Evolutionary conservation across 2,329 filamentous ascomycete species (phyloP), one percentile per base, ranked within the genome.

Genomic region (Rosellinia necatrix): DNA sequence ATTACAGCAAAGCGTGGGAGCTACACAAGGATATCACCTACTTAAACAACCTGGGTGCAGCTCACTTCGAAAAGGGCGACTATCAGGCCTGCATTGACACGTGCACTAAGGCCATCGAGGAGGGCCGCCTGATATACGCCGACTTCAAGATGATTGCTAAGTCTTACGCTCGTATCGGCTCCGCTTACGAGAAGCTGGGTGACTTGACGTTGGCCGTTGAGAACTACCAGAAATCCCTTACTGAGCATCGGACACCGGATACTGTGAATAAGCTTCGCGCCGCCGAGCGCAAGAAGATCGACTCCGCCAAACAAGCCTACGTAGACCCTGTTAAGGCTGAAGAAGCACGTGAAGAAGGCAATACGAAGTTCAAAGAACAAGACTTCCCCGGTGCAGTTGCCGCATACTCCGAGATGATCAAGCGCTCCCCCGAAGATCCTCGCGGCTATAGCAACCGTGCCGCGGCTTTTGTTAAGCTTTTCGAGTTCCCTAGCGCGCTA

Each of bases 121-220:
- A 97, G 74, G 94, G 94, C 53, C 91, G 94, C 56, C 83, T 89
- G 67, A 86, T 96, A 66, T 89, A 92, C 53, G 92, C 94, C 61
- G 94, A 99, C 77, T 99, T 97, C 82, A 99, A 99, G 85, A 83
- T 92, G 70, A 93, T 99, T 64, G 92, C 96, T 71, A 97, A 97
- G 86, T 90, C 93, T n/a, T 97, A 94, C 69, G 92, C 92, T 34
- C 91, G 94, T 66, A 96, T 99, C 65, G 94, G 94, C 62, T 84
- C 87, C n/a, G 87, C 93, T 0, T 92, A 97, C 72, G 94, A 99
- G 81, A 96, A 92, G 78, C 77, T 88, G 71, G 91, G 89, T 64
- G 89, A 97, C 66, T 78, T 94, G 9, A 74, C 82, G 51, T 84
- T 87, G 58, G 94, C 96, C 21, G 85, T 99, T 62, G 86, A 91